Base-by-base conservation (phyloP, 805 yeast species). In the Schwanniomyces vanrijiae region DNA sequence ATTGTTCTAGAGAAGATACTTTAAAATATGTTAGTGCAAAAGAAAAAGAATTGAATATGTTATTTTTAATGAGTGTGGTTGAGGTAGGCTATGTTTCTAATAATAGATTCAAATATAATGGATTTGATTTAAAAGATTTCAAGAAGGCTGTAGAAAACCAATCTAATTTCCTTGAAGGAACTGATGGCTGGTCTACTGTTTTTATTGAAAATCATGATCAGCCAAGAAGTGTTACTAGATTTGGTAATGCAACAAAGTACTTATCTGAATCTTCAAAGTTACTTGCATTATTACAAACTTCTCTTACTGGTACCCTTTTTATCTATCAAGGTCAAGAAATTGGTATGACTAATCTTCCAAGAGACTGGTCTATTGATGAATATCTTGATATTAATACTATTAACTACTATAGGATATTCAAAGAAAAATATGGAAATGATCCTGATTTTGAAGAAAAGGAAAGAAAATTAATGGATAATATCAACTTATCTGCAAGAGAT, bases 271-370 rank as follows among this genome's bases (percentile, higher is more conserved):
- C 80, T 24, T 80, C 81, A 24, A 81, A 81, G 62, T 60, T 79
- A 57, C 57, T 81, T 50, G 69, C 81, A 14, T 50, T 75, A 40
- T 59, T 81, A 56, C 72, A 75, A 50, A 46, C 69, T 10, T 56
- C 81, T 11, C 68, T 79, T 52, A 74, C 80, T 24, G 84, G 86
- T 42, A 79, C 85, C 11, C 60, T 78, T 45, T 81, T 69, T 62
- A 63, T 81, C 34, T 81, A 80, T 62, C 84, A 81, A 61, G 86
- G 85, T 43, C 86, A 81, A 59, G 86, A 81, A 55, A 65, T 81
- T 50, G 85, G 82, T 28, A 76, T 75, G 77, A 71, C 72, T 44
- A 81, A 81, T 56, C 61, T 78, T 25, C 70, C 78, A 19, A 55
- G 63, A 44, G 56, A 58, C 35, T 79, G 82, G 82, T 66, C 69